phyloP scores from a whole-genome alignment of 2,329 filamentous ascomycete genomes.

The Cladophialophora chaetospira region DNA sequence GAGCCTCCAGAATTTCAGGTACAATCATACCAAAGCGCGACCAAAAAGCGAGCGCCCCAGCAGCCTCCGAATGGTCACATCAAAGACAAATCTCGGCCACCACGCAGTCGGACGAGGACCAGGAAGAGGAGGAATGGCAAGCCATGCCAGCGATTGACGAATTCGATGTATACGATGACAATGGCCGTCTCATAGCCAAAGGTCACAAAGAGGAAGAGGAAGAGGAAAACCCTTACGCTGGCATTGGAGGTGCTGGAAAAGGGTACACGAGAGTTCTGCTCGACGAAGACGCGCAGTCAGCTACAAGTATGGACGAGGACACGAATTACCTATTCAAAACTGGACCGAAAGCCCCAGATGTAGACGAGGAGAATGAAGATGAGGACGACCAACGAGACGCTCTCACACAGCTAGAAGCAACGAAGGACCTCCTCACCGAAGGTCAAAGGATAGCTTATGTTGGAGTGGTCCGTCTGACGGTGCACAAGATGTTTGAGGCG shows the following conservation, averaged over 20 bases:
- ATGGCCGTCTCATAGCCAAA: slow-evolving; percentile 80
- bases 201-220: slow-evolving; percentile 72
- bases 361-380: slow-evolving; percentile 61
- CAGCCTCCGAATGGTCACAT: slow-evolving; percentile 84
- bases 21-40: slow-evolving; percentile 39
- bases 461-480: slow-evolving; percentile 78
- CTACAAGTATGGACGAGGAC: slow-evolving; percentile 95
- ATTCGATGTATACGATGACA: slow-evolving; percentile 94
- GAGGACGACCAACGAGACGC: slow-evolving; percentile 86
- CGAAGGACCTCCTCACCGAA: slow-evolving; percentile 92
- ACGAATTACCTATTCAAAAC: slow-evolving; percentile 94
- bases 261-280: slow-evolving; percentile 94
- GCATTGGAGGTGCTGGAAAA: slow-evolving; percentile 78
- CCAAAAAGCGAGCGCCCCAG: slow-evolving; percentile 43
- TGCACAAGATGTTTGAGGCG: slow-evolving; percentile 74
- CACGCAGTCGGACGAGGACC: slow-evolving; percentile 50
- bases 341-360: slow-evolving; percentile 53
- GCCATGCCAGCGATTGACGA: slow-evolving; percentile 90
- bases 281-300: slow-evolving; percentile 91
- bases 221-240: slow-evolving; percentile 61
- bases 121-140: slow-evolving; percentile 74
- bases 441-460: slow-evolving; percentile 96
- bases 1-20: slow-evolving; percentile 12
- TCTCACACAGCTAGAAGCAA: slow-evolving; percentile 87
- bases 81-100: slow-evolving; percentile 67